A percentile compares a stretch with the other conserved stretches of the same genome.
Evolutionary conservation across 768 basidiomycete species (phyloP).

Genomic region (Neoboletus subvelutipes): DNA sequence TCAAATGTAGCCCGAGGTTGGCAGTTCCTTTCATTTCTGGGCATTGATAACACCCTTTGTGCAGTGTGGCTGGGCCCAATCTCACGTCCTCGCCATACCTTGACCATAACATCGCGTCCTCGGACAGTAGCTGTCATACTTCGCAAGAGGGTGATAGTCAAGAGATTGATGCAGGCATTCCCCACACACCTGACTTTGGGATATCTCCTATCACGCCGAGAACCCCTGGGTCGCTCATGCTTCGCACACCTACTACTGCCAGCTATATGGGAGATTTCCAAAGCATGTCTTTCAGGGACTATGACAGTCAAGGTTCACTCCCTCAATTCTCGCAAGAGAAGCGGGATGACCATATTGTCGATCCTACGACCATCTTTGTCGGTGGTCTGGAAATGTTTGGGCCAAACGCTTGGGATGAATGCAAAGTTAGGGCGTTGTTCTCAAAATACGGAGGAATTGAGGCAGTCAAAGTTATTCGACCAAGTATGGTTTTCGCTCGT

Average conservation of each 20-base stretch:
- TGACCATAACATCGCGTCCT: constrained; percentile 13
- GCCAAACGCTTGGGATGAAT: constrained; percentile 67
- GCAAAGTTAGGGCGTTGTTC: constrained; percentile 58
- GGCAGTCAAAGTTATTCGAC: constrained; percentile 62
- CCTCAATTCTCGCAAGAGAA: constrained; percentile 23
- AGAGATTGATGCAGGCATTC: constrained; percentile 38
- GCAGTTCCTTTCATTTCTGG: background rate
- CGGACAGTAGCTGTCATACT: constrained; percentile 17
- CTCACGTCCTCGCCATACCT: constrained; percentile 15
- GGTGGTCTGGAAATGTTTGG: constrained; percentile 71
- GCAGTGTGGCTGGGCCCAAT: constrained; percentile 13
- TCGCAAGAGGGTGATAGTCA: constrained; percentile 30
- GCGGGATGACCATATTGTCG: constrained; percentile 44
- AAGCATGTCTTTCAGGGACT: constrained; percentile 26
- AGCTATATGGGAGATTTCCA: constrained; percentile 37
- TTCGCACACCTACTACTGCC: constrained; percentile 47
- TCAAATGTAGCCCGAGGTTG: constrained; percentile 16
- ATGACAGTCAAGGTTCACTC: constrained; percentile 21
- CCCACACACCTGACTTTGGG: constrained; percentile 45
- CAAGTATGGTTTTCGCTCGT: constrained; percentile 45
- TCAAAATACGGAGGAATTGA: constrained; percentile 63
- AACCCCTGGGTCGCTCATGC: constrained; percentile 48
- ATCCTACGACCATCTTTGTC: constrained; percentile 72
- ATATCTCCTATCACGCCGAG: constrained; percentile 51
- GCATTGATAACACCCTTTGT: constrained; percentile 6